Conservation (phyloP, 345 rosid species). For the Hirschfeldia incana region DNA sequence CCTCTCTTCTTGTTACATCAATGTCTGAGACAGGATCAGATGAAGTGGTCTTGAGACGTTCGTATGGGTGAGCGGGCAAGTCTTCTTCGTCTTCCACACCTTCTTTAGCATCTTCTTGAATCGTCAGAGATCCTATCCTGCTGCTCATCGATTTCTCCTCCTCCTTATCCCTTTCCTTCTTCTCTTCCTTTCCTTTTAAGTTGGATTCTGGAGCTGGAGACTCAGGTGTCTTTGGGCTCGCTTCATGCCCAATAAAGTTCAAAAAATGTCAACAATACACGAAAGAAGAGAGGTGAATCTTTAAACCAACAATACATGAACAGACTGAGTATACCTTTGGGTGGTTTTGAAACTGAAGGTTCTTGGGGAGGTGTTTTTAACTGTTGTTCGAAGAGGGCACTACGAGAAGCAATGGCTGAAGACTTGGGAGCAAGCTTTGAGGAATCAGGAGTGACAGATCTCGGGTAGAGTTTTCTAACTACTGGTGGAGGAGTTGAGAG, state of each 20-base stretch:
- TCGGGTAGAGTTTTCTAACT: conserved; percentile 83
- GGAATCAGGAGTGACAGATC: conserved; percentile 87
- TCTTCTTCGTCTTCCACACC: conserved; percentile 94
- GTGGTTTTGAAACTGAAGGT: conserved; percentile 64
- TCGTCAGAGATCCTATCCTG: conserved; percentile 77
- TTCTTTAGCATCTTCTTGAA: conserved; percentile 87
- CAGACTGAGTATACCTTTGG: conserved; percentile 54
- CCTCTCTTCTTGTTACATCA: conserved; percentile 97
- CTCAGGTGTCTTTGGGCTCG: conserved; percentile 52
- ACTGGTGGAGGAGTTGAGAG: conserved; percentile 46
- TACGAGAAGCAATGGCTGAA: conserved; percentile 69
- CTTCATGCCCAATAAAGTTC: conserved; percentile 35
- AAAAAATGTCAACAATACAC: conserved; percentile 6
- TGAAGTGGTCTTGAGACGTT: conserved; percentile 70
- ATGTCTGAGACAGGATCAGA: conserved; percentile 72
- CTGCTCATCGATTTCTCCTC: conserved; percentile 55
- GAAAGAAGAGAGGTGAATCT: not conserved
- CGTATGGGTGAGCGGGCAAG: conserved; percentile 70
- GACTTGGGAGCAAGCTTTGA: conserved; percentile 60
- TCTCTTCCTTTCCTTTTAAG: conserved; percentile 44
- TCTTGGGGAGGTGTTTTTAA: conserved; percentile 61
- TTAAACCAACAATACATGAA: not conserved
- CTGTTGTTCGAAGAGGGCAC: conserved; percentile 70
- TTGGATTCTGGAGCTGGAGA: conserved; percentile 48
- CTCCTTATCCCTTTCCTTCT: conserved; percentile 25